These are phyloP conservation scores for Byssoonygena ceratinophila DNA, from an alignment of 2,329 filamentous ascomycete genomes.

Conservation along the genomic window DNA sequence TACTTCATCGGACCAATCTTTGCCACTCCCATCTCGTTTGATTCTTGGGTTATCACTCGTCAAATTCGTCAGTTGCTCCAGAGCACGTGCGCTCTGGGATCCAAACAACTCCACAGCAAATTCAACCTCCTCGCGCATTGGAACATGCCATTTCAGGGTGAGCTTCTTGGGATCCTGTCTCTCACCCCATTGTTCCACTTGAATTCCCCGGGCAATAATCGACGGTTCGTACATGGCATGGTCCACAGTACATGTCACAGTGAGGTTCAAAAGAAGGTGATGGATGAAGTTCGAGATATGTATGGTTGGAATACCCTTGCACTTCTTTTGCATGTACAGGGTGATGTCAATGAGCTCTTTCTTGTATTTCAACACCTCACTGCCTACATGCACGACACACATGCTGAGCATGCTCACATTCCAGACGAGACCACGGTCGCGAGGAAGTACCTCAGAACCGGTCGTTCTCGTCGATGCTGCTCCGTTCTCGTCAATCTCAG, in stretches of 20 bases:
- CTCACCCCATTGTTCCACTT: conserved; percentile 73
- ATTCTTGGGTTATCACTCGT: conserved; percentile 71
- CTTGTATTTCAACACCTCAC: conserved; percentile 79
- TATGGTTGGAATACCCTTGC: conserved; percentile 83
- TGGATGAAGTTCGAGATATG: conserved; percentile 97
- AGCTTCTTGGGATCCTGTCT: conserved; percentile 63
- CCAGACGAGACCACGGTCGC: conserved; percentile 90
- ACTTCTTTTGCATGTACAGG: conserved; percentile 91
- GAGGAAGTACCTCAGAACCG: conserved; percentile 81
- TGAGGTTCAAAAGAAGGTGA: conserved; percentile 86
- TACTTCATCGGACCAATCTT: conserved; percentile 97
- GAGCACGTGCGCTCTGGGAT: conserved; percentile 66
- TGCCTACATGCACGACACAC: conserved; percentile 92
- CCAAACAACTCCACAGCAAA: conserved; percentile 87
- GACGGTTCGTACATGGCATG: conserved; percentile 77
- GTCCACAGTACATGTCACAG: conserved; percentile 86
- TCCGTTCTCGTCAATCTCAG: conserved; percentile 93
- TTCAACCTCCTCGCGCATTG: conserved; percentile 64
- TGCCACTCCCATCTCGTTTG: conserved; percentile 87
- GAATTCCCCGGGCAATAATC: conserved; percentile 58
- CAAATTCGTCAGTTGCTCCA: conserved; percentile 64
- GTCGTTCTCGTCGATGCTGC: conserved; percentile 90
- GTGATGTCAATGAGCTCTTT: conserved; percentile 83
- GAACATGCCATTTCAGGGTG: conserved; percentile 84
- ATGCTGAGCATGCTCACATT: conserved; percentile 95